A percentile compares a stretch with the other conserved stretches of the same genome.
phyloP scores from a whole-genome alignment of 2,329 filamentous ascomycete species.

The Penicillium sumatraense region DNA sequence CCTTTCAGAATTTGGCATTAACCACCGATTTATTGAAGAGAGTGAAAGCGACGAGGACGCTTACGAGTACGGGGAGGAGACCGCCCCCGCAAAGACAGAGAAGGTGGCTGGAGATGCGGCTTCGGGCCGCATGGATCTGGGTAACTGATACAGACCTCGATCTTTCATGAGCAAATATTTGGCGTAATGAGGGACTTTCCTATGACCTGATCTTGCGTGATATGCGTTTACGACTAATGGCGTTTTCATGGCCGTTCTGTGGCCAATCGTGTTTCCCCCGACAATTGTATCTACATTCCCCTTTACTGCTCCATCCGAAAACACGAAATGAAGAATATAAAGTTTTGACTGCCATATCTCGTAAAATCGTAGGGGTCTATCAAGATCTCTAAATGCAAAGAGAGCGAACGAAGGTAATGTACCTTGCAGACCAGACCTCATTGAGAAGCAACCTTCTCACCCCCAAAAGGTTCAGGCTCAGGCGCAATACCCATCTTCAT shows the following conservation, averaged over 20 bases:
- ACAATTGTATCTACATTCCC: slow-evolving; percentile 28
- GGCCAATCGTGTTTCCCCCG: slow-evolving; percentile 17
- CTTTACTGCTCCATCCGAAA: not conserved
- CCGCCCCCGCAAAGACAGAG: slow-evolving; percentile 43
- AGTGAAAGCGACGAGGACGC: slow-evolving; percentile 66
- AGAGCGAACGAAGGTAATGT: not conserved
- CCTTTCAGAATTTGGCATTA: slow-evolving; percentile 69
- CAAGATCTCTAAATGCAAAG: not conserved
- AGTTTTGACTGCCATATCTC: not conserved
- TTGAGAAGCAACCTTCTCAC: not conserved
- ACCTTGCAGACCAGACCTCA: not conserved
- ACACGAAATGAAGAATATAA: slow-evolving; percentile 15
- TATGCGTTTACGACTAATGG: slow-evolving; percentile 33
- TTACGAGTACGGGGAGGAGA: slow-evolving; percentile 46
- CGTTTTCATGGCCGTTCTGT: slow-evolving; percentile 27
- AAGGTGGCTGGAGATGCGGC: slow-evolving; percentile 34
- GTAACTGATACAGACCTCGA: slow-evolving; percentile 29
- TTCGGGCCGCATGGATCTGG: slow-evolving; percentile 44
- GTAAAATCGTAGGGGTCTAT: not conserved
- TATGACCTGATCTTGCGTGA: slow-evolving; percentile 23
- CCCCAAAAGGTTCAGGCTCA: slow-evolving; percentile 3
- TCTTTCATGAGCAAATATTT: slow-evolving; percentile 23
- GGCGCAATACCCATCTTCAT: slow-evolving; percentile 27
- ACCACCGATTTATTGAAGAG: slow-evolving; percentile 77
- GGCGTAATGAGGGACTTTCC: slow-evolving; percentile 34